Percentiles rank a stretch among this genome's conserved stretches.
These are phyloP conservation scores for Termitomyces sp. DNA, from an alignment of 768 basidiomycete genomes.

Conservation along the genomic window DNA sequence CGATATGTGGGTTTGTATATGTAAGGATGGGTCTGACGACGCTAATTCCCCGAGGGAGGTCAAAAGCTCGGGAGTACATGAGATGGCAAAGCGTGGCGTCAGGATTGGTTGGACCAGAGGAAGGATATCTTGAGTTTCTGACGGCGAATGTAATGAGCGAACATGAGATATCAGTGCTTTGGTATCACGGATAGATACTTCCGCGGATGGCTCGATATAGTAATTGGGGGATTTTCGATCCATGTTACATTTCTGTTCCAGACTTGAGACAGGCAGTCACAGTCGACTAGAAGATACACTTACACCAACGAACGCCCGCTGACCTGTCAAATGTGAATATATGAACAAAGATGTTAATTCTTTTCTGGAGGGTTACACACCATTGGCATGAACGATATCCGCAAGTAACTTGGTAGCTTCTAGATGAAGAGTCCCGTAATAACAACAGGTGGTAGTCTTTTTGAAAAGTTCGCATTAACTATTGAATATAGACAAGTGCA, in stretches of 20 bases:
- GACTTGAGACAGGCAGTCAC: neutral
- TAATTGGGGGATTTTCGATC: constrained; percentile 65
- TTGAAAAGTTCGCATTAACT: constrained; percentile 1
- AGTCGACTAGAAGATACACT: constrained; percentile 23
- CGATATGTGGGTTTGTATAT: constrained; percentile 90
- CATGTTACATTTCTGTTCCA: constrained; percentile 83
- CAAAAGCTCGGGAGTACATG: constrained; percentile 76
- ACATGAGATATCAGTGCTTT: constrained; percentile 67
- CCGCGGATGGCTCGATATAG: constrained; percentile 64
- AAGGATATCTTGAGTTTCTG: constrained; percentile 23
- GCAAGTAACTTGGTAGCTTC: constrained; percentile 81
- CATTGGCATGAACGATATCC: constrained; percentile 61
- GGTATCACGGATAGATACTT: constrained; percentile 61
- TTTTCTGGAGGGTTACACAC: constrained; percentile 30
- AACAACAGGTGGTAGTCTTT: constrained; percentile 93
- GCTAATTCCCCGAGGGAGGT: constrained; percentile 59
- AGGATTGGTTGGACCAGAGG: constrained; percentile 85
- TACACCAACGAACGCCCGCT: constrained; percentile 85
- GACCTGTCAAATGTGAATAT: constrained; percentile 37
- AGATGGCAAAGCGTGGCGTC: constrained; percentile 96
- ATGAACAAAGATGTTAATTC: neutral
- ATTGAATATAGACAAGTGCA: constrained; percentile 5
- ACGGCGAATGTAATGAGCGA: constrained; percentile 42
- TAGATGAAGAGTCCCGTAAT: constrained; percentile 81
- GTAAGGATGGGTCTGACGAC: constrained; percentile 51